Percentiles rank a stretch among this genome's conserved stretches.
Conservation (phyloP, 176 grass and related monocot species). For the Tuctoria greenei region DNA sequence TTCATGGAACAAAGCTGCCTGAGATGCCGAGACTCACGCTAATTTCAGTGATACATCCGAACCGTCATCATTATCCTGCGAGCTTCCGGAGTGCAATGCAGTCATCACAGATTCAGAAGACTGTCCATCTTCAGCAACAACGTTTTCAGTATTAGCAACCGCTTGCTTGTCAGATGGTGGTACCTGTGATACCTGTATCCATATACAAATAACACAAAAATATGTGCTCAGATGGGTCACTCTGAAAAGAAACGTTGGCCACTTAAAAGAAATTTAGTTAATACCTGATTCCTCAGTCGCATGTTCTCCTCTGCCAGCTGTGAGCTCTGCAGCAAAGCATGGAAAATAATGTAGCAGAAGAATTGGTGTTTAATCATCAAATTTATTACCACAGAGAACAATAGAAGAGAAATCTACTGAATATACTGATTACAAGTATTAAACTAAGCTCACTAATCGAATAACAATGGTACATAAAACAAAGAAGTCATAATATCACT, state of each 20-base stretch:
- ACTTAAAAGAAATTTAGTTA: slow-evolving; percentile 8
- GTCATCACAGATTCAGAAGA: slow-evolving; percentile 96
- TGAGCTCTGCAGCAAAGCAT: slow-evolving; percentile 44
- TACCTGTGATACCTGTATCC: slow-evolving; percentile 61
- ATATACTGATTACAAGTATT: background rate
- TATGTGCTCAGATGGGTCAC: background rate
- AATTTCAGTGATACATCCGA: slow-evolving; percentile 87
- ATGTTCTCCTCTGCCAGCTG: slow-evolving; percentile 75
- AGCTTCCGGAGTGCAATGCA: slow-evolving; percentile 67
- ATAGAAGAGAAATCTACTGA: background rate
- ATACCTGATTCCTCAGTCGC: slow-evolving; percentile 73
- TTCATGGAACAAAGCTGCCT: background rate
- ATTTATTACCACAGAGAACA: background rate
- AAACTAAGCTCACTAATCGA: background rate
- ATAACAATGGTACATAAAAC: background rate
- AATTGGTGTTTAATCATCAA: slow-evolving; percentile 23
- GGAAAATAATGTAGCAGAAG: slow-evolving; percentile 10
- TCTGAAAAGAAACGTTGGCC: slow-evolving; percentile 6
- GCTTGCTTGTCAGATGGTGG: slow-evolving; percentile 41
- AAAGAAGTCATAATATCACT: background rate
- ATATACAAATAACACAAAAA: background rate
- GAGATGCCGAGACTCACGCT: slow-evolving; percentile 43
- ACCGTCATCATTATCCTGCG: slow-evolving; percentile 86
- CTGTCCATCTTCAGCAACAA: slow-evolving; percentile 79
- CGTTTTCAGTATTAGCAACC: slow-evolving; percentile 55